Base-by-base conservation (phyloP, 257 asterid genomes). In the Voacanga thouarsii region DNA sequence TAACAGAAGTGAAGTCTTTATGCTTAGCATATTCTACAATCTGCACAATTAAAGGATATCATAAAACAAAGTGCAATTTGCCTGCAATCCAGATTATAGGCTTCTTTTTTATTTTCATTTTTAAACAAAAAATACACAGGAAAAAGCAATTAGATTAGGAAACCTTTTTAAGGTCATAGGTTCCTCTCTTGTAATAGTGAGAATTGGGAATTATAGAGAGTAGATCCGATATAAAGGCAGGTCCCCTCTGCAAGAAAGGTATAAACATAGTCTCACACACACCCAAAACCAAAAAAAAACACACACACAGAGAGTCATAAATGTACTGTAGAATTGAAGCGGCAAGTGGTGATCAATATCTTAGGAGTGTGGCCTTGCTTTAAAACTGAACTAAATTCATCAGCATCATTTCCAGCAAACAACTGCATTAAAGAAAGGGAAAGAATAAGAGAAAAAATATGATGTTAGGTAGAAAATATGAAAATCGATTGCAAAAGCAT, bases 161-260 rank as follows among this genome's bases (percentile, higher is more conserved):
- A 28, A 90, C 98, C 94, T 90, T 94, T 84, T 94, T 94, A 71
- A 94, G 89, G 85, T 94, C 96, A 87, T 92, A 94, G 4, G 99
- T 95, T 82, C 98, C 98, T 86, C 99, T 87, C 82, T 91, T 93
- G 84, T 85, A 76, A 86, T 90, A 95, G 44, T 87, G 93, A 83
- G 98, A 83, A 88, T 93, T 88, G 33, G 99, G 99, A 80, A 95
- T 91, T 82, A 91, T 86, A 39, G 98, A 84, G 50, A 90, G 85
- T 76, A 93, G 87, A 80, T 95, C 95, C 7, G 85, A 56, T 78
- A 93, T 90, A 82, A 95, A 91, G 15, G 87, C 97, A 79, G 99
- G 99, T 33, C 98, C 99, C 74, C 98, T 93, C 98, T 94, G 92
- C 78, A 81, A 78, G 26, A 33, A 19, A 50, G 7, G 26, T 3